Evolutionary conservation across 345 rosid genomes (phyloP), one percentile per base, ranked within the genome.

Genomic region (Cardamine chenopodiifolia): DNA sequence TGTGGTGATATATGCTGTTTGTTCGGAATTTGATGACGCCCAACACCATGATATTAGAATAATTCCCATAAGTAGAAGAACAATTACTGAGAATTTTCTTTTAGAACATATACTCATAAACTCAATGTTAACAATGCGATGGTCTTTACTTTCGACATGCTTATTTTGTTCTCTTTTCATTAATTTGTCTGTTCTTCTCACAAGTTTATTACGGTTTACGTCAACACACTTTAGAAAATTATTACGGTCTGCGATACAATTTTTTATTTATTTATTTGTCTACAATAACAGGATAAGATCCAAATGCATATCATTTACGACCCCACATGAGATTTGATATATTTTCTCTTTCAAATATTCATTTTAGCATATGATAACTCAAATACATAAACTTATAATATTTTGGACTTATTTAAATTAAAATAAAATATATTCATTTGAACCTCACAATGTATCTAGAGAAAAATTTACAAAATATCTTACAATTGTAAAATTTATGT

Each of bases 1-100:
- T 34, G 3, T 68, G 20, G 65, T 70, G 42, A 76, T 39, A 54
- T 42, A 53, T 69, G 44, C 80, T 55, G 40, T 62, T 70, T 17
- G 22, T 14, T 26, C 18, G 42, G 80, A 77, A 77, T 70, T 55
- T 77, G 80, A 63, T 77, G 80, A 77, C 80, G 76, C 75, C 48
- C 23, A 62, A 42, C 47, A 35, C 42, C 64, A 76, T 70, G 64
- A 70, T 63, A 55, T 70, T 55, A 70, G 75, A 76, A 70, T 63
- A 55, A 56, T 47, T 70, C 22, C 9, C 47, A 10, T 35, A 42
- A 58, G 57, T 45, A 3, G 60, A 70, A 62, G 23, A 70, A 63
- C 29, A 53, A 13, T 62, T 17, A 64, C 56, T 35, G 45, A 19
- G 45, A 47, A 26, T 63, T 55, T 76, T 35, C 5, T 9, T 49